Percentiles rank a stretch among this genome's conserved stretches.
phyloP scores from a whole-genome alignment of 2,329 filamentous ascomycete genomes.

The Fusarium protoensiforme region DNA sequence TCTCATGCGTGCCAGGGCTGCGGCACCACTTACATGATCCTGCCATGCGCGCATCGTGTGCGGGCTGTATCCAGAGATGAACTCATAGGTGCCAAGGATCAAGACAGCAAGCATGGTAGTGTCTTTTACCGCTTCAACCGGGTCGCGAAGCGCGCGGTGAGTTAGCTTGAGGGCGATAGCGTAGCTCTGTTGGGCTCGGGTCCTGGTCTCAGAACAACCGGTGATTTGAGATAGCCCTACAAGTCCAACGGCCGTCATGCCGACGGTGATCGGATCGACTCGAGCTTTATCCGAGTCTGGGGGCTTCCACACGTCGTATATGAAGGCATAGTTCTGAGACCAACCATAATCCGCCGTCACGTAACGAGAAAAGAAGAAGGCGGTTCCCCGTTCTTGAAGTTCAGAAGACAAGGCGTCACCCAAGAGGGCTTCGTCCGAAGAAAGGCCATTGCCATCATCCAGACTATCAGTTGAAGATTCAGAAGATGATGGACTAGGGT shows the following conservation, averaged over 20 bases:
- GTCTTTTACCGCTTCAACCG: conserved; percentile 56
- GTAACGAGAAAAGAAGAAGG: conserved; percentile 64
- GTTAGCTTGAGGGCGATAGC: conserved; percentile 62
- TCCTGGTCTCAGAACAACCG: conserved; percentile 54
- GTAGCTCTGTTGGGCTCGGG: conserved; percentile 62
- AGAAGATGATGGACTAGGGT: conserved; percentile 35
- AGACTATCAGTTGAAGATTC: conserved; percentile 36
- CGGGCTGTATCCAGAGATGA: conserved; percentile 59
- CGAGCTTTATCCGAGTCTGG: conserved; percentile 46
- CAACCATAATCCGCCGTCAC: conserved; percentile 59
- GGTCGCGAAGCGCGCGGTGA: conserved; percentile 60
- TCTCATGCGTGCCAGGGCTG: conserved; percentile 60
- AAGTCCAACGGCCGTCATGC: conserved; percentile 66
- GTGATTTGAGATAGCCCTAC: conserved; percentile 62
- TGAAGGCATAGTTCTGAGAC: conserved; percentile 63
- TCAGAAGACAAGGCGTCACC: conserved; percentile 24
- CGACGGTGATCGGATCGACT: conserved; percentile 60
- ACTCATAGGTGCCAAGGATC: conserved; percentile 66
- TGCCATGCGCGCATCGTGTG: conserved; percentile 63
- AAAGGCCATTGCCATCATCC: conserved; percentile 23
- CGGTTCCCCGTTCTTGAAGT: conserved; percentile 57
- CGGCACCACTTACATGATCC: conserved; percentile 64
- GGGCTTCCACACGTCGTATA: conserved; percentile 64
- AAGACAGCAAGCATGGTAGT: conserved; percentile 65
- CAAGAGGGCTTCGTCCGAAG: conserved; percentile 27